Conservation (phyloP, 352 stramenopile species). For the Phytophthora colocasiae region DNA sequence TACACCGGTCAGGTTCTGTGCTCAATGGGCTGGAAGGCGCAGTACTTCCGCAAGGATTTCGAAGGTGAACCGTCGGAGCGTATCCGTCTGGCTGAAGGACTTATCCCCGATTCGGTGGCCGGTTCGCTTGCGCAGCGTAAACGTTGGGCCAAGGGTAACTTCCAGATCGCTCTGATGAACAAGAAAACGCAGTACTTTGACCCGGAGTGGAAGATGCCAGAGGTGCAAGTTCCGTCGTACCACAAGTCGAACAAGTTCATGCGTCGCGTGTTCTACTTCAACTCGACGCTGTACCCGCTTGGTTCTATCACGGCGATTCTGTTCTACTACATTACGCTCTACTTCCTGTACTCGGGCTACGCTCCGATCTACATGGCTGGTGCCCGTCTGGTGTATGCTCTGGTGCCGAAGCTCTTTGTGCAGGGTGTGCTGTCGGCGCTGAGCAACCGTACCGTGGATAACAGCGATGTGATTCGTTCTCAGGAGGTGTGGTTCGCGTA, state of each 20-base stretch:
- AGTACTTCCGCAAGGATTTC: constrained; percentile 91
- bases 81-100: constrained; percentile 79
- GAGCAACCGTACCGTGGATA: constrained; percentile 86
- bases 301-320: constrained; percentile 81
- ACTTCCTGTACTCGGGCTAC: constrained; percentile 86
- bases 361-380: constrained; percentile 85
- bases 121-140: constrained; percentile 78
- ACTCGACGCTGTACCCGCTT: constrained; percentile 83
- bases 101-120: constrained; percentile 80
- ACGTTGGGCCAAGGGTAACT: constrained; percentile 88
- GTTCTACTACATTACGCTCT: constrained; percentile 89
- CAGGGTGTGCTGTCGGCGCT: constrained; percentile 78
- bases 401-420: constrained; percentile 84
- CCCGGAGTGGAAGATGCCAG: constrained; percentile 81
- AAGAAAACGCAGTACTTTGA: constrained; percentile 86
- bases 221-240: constrained; percentile 64
- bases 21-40: constrained; percentile 82
- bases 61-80: constrained; percentile 78
- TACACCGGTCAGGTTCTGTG: constrained; percentile 86
- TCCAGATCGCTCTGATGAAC: constrained; percentile 86
- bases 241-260: constrained; percentile 78
- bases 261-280: constrained; percentile 83
- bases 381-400: constrained; percentile 69
- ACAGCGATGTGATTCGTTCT: constrained; percentile 84
- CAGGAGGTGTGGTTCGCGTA: constrained; percentile 89